Evolutionary conservation across 352 stramenopile species (phyloP).

Genomic region (Pythium aristosporum): DNA sequence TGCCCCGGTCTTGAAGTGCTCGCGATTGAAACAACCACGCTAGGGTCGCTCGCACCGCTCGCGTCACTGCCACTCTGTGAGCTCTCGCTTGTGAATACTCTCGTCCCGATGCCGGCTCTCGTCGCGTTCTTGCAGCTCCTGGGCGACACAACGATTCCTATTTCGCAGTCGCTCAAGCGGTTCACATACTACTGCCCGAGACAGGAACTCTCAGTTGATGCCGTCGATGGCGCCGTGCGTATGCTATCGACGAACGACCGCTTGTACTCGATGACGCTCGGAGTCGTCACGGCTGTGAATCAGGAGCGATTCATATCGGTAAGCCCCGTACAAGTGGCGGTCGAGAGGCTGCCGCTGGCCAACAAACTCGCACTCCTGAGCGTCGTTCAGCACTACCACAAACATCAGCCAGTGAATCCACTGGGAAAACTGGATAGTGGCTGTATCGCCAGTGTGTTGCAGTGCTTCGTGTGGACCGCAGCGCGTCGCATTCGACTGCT

Average conservation of each 20-base stretch:
- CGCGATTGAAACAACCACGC: neutral
- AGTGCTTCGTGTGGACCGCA: neutral
- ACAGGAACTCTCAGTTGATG: neutral
- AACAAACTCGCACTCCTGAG: neutral
- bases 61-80: neutral
- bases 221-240: neutral
- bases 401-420: too few relatives aligned
- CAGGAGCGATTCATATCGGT: neutral
- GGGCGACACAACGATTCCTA: neutral
- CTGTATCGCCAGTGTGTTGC: neutral
- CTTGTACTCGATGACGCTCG: neutral
- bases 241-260: neutral
- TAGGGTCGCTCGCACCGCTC: neutral
- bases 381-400: neutral
- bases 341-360: neutral
- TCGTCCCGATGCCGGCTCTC: neutral
- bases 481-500: neutral
- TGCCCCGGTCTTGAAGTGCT: slow-evolving; percentile 2
- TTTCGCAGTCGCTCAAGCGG: neutral
- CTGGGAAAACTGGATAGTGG: neutral
- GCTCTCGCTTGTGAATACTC: neutral
- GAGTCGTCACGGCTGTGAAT: neutral
- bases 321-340: neutral
- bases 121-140: neutral
- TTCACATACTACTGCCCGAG: neutral